phyloP scores from a whole-genome alignment of 805 yeast genomes.

The Phaffomyces opuntiae region DNA sequence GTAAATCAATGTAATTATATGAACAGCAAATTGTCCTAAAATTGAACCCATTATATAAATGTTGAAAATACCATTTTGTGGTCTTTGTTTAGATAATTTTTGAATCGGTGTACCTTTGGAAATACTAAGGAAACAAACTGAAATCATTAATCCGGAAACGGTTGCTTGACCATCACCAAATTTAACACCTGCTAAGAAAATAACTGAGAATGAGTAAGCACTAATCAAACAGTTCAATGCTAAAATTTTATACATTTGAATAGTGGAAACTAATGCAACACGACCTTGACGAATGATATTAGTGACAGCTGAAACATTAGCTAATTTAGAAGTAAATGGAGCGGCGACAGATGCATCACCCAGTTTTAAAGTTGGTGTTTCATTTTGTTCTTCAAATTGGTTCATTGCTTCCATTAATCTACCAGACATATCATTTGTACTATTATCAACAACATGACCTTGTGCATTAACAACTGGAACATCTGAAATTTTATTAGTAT shows the following conservation, averaged over 20 bases:
- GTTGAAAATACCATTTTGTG: conserved; percentile 96
- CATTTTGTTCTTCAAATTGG: conserved; percentile 58
- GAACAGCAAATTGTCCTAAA: conserved; percentile 92
- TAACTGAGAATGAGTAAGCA: conserved; percentile 90
- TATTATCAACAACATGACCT: conserved; percentile 26
- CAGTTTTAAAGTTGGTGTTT: conserved; percentile 86
- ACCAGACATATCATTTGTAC: conserved; percentile 50
- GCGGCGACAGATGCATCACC: conserved; percentile 99
- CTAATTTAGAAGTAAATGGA: conserved; percentile 91
- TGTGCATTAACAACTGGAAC: conserved; percentile 28
- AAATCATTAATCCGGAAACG: conserved; percentile 83
- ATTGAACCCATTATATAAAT: conserved; percentile 96
- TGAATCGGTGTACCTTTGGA: conserved; percentile 90
- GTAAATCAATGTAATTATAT: conserved; percentile 73
- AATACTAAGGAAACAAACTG: conserved; percentile 91
- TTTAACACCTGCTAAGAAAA: conserved; percentile 94
- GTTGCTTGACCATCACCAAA: conserved; percentile 99
- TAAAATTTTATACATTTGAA: conserved; percentile 97
- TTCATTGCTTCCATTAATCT: conserved; percentile 47
- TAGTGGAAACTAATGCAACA: conserved; percentile 93
- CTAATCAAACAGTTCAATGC: conserved; percentile 95
- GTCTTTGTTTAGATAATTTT: conserved; percentile 86
- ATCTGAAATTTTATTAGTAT: conserved; percentile 29
- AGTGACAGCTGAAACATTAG: conserved; percentile 88
- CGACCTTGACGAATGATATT: conserved; percentile 96